phyloP scores from a whole-genome alignment of 2,329 filamentous ascomycete species.

The Exophiala alcalophila region DNA sequence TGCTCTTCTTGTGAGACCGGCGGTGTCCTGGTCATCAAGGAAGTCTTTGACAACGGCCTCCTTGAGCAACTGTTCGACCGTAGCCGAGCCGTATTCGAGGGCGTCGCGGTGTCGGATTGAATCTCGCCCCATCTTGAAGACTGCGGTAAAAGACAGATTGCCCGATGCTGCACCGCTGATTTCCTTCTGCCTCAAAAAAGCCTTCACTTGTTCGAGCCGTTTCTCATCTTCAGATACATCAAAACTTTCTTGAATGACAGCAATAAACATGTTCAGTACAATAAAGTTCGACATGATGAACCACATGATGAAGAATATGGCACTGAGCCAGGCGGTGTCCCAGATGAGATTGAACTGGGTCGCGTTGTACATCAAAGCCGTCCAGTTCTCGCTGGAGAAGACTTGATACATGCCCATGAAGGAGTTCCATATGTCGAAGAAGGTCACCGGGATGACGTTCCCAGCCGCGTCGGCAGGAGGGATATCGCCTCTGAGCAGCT shows the following conservation, averaged over 20 bases:
- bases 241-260: slow-evolving; percentile 99
- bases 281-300: slow-evolving; percentile 95
- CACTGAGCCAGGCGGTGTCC: slow-evolving; percentile 86
- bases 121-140: slow-evolving; percentile 63
- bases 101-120: slow-evolving; percentile 69
- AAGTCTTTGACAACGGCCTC: slow-evolving; percentile 95
- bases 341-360: slow-evolving; percentile 64
- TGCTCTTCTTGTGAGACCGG: slow-evolving; percentile 30
- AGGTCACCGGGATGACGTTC: slow-evolving; percentile 67
- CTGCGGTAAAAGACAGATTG: slow-evolving; percentile 72
- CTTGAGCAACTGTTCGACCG: slow-evolving; percentile 93
- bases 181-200: slow-evolving; percentile 89
- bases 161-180: slow-evolving; percentile 61
- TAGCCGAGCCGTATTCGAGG: slow-evolving; percentile 84
- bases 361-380: slow-evolving; percentile 75
- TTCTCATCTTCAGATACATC: slow-evolving; percentile 99
- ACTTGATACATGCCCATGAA: slow-evolving; percentile 98
- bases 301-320: slow-evolving; percentile 88
- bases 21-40: slow-evolving; percentile 67
- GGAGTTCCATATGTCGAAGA: slow-evolving; percentile 88
- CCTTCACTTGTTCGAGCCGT: slow-evolving; percentile 90
- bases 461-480: slow-evolving; percentile 61
- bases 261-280: slow-evolving; percentile 99
- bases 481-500: slow-evolving; percentile 87
- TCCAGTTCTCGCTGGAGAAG: slow-evolving; percentile 96